Evolutionary conservation across 108 stramenopile genomes (phyloP), one percentile per base, ranked within the genome.

Genomic region (Skeletonema menzelii): DNA sequence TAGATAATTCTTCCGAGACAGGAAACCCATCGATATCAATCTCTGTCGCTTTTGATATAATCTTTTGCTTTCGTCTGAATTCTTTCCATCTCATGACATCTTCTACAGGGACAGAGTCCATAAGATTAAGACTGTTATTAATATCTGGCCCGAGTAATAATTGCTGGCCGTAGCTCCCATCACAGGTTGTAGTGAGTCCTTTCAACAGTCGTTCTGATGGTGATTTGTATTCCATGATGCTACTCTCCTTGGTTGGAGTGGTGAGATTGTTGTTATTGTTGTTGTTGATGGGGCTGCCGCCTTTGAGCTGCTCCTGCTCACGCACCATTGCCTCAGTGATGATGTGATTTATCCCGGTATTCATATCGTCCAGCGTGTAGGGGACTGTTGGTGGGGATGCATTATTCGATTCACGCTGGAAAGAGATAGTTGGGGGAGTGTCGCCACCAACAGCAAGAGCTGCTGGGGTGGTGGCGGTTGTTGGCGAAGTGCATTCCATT

Each of bases 61-160:
- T 47, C n/a, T 63, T 63, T 63, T 76, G 76, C 20, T 40, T 38
- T 11, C 76, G 67, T 31, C 76, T 68, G 46, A 69, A 76, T 63
- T 76, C 75, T 26, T 69, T 76, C 75, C 75, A 76, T 42, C 75
- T 15, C 49, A 69, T 37, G 5, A 76, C 75, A 63, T 76, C 75
- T 38, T 76, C 75, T n/a, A 56, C 55, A 28, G 75, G 67, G 22
- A 57, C 32, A 3, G 59, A 20, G 8, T 32, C 59, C 19, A 59
- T 59, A 14, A 19, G 3, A 17, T n/a, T 47, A 5, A 32, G 31
- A 32, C 31, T 32, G n/a, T n/a, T n/a, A n/a, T n/a, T n/a, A n/a
- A n/a, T n/a, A n/a, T n/a, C n/a, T n/a, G n/a, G n/a, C n/a, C n/a
- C n/a, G n/a, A n/a, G n/a, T n/a, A 47, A 5, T 47, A 47, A 19